Conservation (phyloP, 78 protist genomes). For the Cavenderia fasciculata region DNA sequence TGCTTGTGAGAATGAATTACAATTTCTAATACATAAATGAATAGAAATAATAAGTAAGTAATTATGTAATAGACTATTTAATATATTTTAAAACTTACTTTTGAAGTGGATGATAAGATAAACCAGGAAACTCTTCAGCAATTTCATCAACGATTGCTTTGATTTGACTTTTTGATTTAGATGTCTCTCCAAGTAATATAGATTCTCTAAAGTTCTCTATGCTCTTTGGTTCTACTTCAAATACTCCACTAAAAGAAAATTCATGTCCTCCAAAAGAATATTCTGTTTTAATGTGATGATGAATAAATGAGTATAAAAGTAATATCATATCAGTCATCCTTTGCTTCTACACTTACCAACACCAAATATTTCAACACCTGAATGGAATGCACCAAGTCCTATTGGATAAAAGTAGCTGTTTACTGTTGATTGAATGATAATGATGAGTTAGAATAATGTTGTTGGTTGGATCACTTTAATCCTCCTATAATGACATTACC, state of each 20-base stretch:
- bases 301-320: too few species aligned
- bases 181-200: slow-evolving; percentile 38
- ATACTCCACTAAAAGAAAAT: slow-evolving; percentile 36
- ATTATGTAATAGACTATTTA: neutral
- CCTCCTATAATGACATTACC: neutral
- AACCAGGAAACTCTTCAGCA: slow-evolving; percentile 40
- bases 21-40: slow-evolving; percentile 9
- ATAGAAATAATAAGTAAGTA: neutral
- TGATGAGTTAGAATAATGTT: neutral
- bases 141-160: slow-evolving; percentile 15
- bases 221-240: slow-evolving; percentile 39
- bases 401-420: slow-evolving; percentile 15
- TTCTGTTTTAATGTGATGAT: too few species aligned
- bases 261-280: slow-evolving; percentile 60
- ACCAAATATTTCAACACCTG: slow-evolving; percentile 51
- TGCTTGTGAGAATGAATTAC: slow-evolving; percentile 53
- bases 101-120: slow-evolving; percentile 40
- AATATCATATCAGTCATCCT: too few species aligned
- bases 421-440: neutral
- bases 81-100: slow-evolving; percentile 3
- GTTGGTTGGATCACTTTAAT: too few species aligned
- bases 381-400: slow-evolving; percentile 61
- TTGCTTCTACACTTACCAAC: too few species aligned
- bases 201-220: slow-evolving; percentile 35
- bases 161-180: slow-evolving; percentile 1